Base-by-base conservation (phyloP, 306 rosid genomes). In the Ormosia emarginata region DNA sequence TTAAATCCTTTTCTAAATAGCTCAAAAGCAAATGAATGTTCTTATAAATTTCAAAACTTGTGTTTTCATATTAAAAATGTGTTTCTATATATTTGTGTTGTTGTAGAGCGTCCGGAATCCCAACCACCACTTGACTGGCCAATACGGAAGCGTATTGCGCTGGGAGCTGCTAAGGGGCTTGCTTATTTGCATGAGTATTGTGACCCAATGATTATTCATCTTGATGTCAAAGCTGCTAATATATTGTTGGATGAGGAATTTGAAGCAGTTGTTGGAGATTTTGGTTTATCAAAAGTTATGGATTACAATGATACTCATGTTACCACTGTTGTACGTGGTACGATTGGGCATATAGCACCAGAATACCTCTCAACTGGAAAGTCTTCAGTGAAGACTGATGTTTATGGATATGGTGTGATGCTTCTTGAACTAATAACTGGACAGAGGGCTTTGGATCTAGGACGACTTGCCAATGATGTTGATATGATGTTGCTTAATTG, bases 191-290 rank as follows among this genome's bases (percentile, higher is more conserved):
- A 78, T 14, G 82, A 78, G 14, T 18, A 53, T 30, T 78, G 82
- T 67, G 18, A 67, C 24, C 75, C 58, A 4, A 78, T 41, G 36
- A 67, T 67, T 33, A 78, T 78, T 67, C 82, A 78, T 33, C 82
- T 68, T 40, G 75, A 67, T 67, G 82, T 78, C 5, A 78, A 78
- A 30, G 76, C 82, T 50, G 81, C 72, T 12, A 78, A 78, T 66
- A 78, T 78, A 65, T 65, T 78, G 52, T 67, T 65, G 53, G 81
- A 78, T 50, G 81, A 52, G 6, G 66, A 66, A 13, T 78, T 50
- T 65, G 81, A 78, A 66, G 81, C 68, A 67, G 82, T 67, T 67
- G 76, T 79, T 67, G 76, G 82, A 69, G 82, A 79, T 65, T 79
- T 79, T 41, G 76, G 82, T 7, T 67, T 79, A 17, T 76, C 82